Evolutionary conservation across 768 basidiomycete species (phyloP), one percentile per base, ranked within the genome.

Genomic region (Leccinum rimulosum): DNA sequence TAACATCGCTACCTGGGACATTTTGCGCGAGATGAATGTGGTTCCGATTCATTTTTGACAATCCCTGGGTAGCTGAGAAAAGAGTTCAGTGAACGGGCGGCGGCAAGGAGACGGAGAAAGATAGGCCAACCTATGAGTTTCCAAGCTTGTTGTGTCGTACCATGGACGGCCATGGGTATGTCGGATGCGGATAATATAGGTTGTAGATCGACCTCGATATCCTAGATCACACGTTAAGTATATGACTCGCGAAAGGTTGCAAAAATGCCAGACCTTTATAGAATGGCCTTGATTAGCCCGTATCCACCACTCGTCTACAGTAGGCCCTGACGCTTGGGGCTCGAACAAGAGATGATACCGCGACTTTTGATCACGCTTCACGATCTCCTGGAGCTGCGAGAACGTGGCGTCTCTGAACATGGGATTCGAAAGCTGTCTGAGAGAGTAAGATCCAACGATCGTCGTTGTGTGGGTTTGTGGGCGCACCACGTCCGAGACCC

Each of bases 1-100:
- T 82, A 51, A 91, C 85, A 6, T 82, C 81, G 2, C 85, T 74
- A 1, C 85, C 84, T 3, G 80, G 76, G 3, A 91, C 75, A 36
- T 89, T 87, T 70, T 94, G 89, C 0, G 95, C 95, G 14, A 97
- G 79, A 72, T 99, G 96, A 40, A 98, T 89, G 67, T 98, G 95
- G 67, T 95, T 96, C 27, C 96, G 80, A 12, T 75, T 80, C 94
- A 95, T 97, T 61, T 80, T 86, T 0, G 88, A 93, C 17, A 97
- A 73, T 0, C 95, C 94, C 62, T 85, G 75, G 7, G 75, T 77
- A 14, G 79, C 93, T 95, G 49, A 52, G 50, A 10, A 43, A 28
- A 6, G 43, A 22, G 49, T 6, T 22, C 43, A 17, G 57, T 10
- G 56, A 30, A 28, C 1, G 8, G 28, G 43, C 4, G 22, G 17